A percentile compares a stretch with the other conserved stretches of the same genome.
phyloP scores from a whole-genome alignment of 139 green algal genomes.

The Chlamydomonas eustigma region DNA sequence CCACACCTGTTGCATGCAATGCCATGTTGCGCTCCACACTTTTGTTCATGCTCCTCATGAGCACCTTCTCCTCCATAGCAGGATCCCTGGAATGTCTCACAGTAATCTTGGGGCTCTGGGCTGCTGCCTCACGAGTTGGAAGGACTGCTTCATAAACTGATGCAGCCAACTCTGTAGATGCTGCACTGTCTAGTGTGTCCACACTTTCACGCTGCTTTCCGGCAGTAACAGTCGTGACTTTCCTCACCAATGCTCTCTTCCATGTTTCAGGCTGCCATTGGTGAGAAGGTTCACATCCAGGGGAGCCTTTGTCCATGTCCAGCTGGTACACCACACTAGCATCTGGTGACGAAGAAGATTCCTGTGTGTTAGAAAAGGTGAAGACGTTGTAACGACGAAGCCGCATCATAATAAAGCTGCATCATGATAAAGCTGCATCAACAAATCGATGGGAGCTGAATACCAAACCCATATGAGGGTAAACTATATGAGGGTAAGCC shows the following conservation, averaged over 20 bases:
- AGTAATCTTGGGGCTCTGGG: not conserved
- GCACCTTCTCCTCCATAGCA: not conserved
- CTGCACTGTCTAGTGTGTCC: not conserved
- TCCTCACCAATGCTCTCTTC: not conserved
- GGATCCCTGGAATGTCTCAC: not conserved
- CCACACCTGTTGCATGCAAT: not conserved
- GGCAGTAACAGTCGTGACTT: not conserved
- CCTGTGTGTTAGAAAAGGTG: too few relatives aligned
- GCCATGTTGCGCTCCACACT: not conserved
- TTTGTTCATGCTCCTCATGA: not conserved
- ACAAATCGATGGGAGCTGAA: too few relatives aligned
- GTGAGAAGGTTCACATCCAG: not conserved
- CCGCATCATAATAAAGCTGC: too few relatives aligned
- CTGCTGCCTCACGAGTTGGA: not conserved
- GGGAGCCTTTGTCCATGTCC: not conserved
- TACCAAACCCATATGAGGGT: too few relatives aligned
- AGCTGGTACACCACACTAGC: too few relatives aligned
- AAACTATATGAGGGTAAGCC: too few relatives aligned
- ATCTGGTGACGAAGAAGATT: too few relatives aligned
- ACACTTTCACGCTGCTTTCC: not conserved
- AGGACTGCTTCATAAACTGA: not conserved
- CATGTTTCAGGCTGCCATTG: not conserved
- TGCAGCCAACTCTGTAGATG: not conserved
- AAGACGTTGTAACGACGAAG: too few relatives aligned
- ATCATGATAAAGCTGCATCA: too few relatives aligned